Base-by-base conservation (phyloP, 257 asterid genomes). In the Solanum bulbocastanum region DNA sequence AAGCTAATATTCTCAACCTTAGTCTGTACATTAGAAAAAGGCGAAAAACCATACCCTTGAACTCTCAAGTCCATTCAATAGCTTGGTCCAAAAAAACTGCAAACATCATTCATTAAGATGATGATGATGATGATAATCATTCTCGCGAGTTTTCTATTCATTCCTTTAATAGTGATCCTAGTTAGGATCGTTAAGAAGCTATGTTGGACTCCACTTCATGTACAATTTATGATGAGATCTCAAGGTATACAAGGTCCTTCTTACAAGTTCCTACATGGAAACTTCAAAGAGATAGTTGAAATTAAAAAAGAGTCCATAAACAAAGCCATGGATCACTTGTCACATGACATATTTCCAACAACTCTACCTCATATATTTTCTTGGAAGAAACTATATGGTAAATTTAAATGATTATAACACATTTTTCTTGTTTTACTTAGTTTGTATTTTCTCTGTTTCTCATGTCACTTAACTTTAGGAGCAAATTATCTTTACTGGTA, bases 201-300 rank as follows among this genome's bases (percentile, higher is more conserved):
- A 89, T 93, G 93, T 91, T 83, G 92, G 86, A 88, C 83, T 58
- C 98, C 95, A 16, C 65, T 92, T 71, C 82, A 86, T 36, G 49
- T 90, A 25, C 91, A 88, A 13, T 8, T 76, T 82, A 7, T 44
- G 65, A 93, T 94, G 94, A 89, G 85, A 25, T 86, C 88, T 4
- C 98, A 93, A 89, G 94, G 95, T 6, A 92, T 94, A 87, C 88
- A 89, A 62, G 98, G 96, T 76, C 96, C 96, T 69, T 27, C 93
- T 3, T 90, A 90, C 91, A 87, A 81, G 32, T 83, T 93, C 72
- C 91, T 93, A 27, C 90, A 93, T 88, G 96, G 98, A 27, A 94
- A 92, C 90, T 92, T 93, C 20, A 91, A 88, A 79, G 95, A 93
- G 87, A 92, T 94, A 7, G 39, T 87, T 32, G 74, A 44, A 58